A percentile compares a stretch with the other conserved stretches of the same genome.
These are phyloP conservation scores for Diaporthe australafricana DNA, from an alignment of 2,329 filamentous ascomycete species.

Conservation along the genomic window DNA sequence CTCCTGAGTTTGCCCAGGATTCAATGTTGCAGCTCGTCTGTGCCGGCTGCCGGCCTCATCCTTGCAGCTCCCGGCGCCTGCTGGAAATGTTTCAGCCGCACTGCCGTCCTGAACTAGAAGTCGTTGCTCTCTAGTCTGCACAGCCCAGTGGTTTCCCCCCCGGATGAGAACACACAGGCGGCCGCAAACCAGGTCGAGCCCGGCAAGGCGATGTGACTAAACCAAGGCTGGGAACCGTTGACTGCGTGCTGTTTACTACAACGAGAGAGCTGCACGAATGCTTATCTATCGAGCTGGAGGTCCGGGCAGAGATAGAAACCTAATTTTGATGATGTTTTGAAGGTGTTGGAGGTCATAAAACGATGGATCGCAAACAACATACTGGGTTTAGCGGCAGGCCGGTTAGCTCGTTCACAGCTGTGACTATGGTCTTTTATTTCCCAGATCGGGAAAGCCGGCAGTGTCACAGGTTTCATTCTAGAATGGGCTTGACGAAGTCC, in stretches of 20 bases:
- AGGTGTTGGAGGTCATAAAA: neutral
- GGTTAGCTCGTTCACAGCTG: neutral
- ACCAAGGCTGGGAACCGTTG: neutral
- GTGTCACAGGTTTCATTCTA: neutral
- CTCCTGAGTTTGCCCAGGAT: neutral
- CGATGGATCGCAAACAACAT: neutral
- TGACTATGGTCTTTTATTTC: neutral
- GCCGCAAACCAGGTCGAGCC: neutral
- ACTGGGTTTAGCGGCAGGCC: neutral
- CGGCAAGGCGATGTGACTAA: neutral
- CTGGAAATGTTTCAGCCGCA: slow-evolving; percentile 18
- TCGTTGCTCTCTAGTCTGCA: neutral
- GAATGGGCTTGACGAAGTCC: neutral
- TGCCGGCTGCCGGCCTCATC: slow-evolving; percentile 14
- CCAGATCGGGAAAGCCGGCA: neutral
- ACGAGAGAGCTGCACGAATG: slow-evolving; percentile 2
- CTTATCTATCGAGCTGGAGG: neutral
- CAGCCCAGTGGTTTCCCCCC: neutral
- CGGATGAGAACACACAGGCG: neutral
- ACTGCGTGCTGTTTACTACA: slow-evolving; percentile 13
- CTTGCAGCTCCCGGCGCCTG: neutral
- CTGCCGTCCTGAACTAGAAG: slow-evolving; percentile 12
- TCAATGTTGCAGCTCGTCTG: neutral
- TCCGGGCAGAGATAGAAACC: neutral
- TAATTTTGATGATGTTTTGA: slow-evolving; percentile 1